Evolutionary conservation across 1,284 basidiomycete genomes (phyloP).

Genomic region (Trametes sp.): DNA sequence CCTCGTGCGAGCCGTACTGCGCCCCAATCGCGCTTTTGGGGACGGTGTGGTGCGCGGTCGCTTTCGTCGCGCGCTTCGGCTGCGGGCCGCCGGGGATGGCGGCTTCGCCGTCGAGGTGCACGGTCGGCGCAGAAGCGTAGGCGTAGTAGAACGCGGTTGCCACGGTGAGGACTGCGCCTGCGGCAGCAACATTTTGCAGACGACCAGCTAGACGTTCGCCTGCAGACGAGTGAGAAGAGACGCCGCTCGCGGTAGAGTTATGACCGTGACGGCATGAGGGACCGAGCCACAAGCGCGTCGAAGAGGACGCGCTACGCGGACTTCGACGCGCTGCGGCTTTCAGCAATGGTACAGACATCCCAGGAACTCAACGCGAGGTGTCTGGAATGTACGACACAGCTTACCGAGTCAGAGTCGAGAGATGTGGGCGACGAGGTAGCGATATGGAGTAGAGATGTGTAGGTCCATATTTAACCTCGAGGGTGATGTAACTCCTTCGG

Average conservation of each 20-base stretch:
- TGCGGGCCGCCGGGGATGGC: conserved; percentile 9
- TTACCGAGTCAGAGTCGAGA: too few relatives aligned
- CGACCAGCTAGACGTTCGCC: conserved; percentile 10
- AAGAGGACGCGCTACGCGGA: conserved; percentile 4
- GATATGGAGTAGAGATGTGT: background rate
- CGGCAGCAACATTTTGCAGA: background rate
- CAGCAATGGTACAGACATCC: background rate
- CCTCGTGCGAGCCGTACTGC: conserved; percentile 55
- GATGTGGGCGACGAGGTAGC: background rate
- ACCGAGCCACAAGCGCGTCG: conserved; percentile 12
- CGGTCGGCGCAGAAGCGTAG: conserved; percentile 1
- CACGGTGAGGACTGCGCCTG: background rate
- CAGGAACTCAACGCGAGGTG: background rate
- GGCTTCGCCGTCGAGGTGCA: conserved; percentile 26
- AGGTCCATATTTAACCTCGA: background rate
- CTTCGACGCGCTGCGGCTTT: conserved; percentile 2
- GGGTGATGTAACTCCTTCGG: background rate
- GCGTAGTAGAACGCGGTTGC: background rate
- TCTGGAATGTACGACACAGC: too few relatives aligned
- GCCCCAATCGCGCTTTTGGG: conserved; percentile 12
- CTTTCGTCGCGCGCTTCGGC: conserved; percentile 23
- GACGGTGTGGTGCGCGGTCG: conserved; percentile 7
- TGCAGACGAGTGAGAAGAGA: background rate
- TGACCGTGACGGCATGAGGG: background rate
- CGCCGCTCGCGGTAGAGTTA: background rate